phyloP scores from a whole-genome alignment of 139 green algal species.

The Auxenochlorella protothecoides region DNA sequence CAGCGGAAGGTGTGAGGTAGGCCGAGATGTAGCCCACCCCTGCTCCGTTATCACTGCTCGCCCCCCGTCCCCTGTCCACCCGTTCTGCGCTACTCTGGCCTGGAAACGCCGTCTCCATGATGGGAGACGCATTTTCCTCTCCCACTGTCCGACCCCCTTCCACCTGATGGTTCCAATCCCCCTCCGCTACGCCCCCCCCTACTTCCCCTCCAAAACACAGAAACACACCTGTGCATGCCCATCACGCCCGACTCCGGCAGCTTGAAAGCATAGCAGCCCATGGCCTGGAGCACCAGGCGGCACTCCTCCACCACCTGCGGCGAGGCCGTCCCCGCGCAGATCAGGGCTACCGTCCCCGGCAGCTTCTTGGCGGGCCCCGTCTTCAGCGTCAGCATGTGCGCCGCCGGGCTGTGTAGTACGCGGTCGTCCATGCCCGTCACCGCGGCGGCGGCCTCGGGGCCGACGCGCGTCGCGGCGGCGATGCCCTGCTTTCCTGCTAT shows the following conservation, averaged over 20 bases:
- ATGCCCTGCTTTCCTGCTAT: slow-evolving; percentile 37
- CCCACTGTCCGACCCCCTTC: too few relatives aligned
- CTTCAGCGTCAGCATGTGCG: slow-evolving; percentile 21
- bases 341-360: slow-evolving; percentile 56
- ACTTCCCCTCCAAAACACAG: too few relatives aligned
- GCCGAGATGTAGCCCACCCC: too few relatives aligned
- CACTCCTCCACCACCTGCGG: slow-evolving; percentile 54
- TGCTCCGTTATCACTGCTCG: too few relatives aligned
- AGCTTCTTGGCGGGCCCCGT: slow-evolving; percentile 26
- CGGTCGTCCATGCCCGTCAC: slow-evolving; percentile 14
- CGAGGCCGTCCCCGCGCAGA: slow-evolving; percentile 58
- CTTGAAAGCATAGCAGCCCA: slow-evolving; percentile 49
- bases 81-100: too few relatives aligned
- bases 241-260: slow-evolving; percentile 50
- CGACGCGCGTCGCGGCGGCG: slow-evolving; percentile 52
- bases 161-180: too few relatives aligned
- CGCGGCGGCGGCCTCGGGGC: slow-evolving; percentile 10
- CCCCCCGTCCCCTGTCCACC: too few relatives aligned
- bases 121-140: too few relatives aligned
- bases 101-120: too few relatives aligned
- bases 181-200: too few relatives aligned
- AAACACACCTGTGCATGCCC: slow-evolving; percentile 39
- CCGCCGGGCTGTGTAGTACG: slow-evolving; percentile 42
- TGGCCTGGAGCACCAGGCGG: slow-evolving; percentile 43
- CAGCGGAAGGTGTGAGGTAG: too few relatives aligned